These are phyloP conservation scores for Fusarium lyarnte DNA, from an alignment of 2,329 filamentous ascomycete species.

Conservation along the genomic window DNA sequence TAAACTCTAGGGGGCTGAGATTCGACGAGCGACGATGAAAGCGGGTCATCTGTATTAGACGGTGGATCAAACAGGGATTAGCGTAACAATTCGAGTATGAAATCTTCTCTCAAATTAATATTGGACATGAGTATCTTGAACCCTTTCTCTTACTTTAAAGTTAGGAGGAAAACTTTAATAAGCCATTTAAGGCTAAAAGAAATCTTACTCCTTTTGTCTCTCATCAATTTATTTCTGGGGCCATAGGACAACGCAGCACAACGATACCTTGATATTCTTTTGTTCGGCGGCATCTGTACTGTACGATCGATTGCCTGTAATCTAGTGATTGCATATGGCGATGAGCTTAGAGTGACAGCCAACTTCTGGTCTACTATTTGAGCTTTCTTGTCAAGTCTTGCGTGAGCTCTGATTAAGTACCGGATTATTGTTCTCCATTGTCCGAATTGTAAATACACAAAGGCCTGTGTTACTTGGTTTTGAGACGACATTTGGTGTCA, in stretches of 20 bases:
- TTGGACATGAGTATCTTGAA: conserved; percentile 27
- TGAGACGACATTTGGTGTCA: background rate
- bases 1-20: background rate
- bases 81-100: conserved; percentile 10
- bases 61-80: conserved; percentile 9
- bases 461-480: background rate
- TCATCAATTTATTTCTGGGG: background rate
- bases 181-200: background rate
- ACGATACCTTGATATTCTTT: background rate
- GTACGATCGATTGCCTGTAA: background rate
- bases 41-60: conserved; percentile 7
- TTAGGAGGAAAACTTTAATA: background rate
- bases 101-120: conserved; percentile 31
- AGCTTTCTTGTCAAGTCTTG: background rate
- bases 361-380: background rate
- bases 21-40: background rate
- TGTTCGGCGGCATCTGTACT: background rate
- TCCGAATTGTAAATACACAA: background rate
- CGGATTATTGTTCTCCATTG: background rate
- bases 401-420: background rate
- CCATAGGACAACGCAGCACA: background rate
- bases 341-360: background rate
- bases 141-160: background rate
- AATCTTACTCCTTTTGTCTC: background rate
- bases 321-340: conserved; percentile 2